Base-by-base conservation (phyloP, 495 filamentous ascomycete species). In the Xanthoparmelia taractica region DNA sequence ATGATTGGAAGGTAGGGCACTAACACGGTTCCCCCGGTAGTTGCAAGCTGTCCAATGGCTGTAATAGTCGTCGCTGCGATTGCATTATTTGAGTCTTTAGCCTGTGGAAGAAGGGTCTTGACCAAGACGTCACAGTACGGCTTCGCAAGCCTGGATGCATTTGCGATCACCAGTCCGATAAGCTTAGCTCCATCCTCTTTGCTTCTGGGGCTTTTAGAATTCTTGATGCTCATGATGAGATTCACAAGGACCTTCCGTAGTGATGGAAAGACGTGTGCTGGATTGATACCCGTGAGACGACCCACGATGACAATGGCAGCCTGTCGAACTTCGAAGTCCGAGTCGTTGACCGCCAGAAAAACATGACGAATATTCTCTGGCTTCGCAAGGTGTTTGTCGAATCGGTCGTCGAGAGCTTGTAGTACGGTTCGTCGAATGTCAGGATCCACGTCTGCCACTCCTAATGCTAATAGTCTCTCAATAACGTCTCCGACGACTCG, bases 401-500 rank as follows among this genome's bases (percentile, higher is more conserved):
- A 99, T 63, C 94, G 87, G 58, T 89, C 83, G 71, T 97, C 94
- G 34, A 99, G 78, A 13, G 93, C 92, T 67, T 85, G 83, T 18
- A 97, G 79, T 17, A 99, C 93, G 0, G 90, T 94, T 61, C 84
- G 83, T 33, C 94, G 85, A 63, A 99, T 99, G 63, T 88, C 87
- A 17, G 92, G 80, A 65, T 96, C 88, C 29, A 90, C 83, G 73
- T 99, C 94, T 11, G 92, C 92, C 36, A 97, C 88, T 57, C 92
- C 93, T 31, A 97, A 91, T 4, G 91, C 96, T 65, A 99, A 79
- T 4, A 99, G 82, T 71, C 91, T 96, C 72, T 96, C 91, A 68
- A 99, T 96, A 47, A 99, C 94, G 73, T 97, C 93, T 64, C 91
- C 89, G 58, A 99, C 94, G 36, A 97, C 93, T 73, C 96, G 91